Evolutionary conservation across 2,329 filamentous ascomycete genomes (phyloP).

Genomic region (Claviceps paspali): DNA sequence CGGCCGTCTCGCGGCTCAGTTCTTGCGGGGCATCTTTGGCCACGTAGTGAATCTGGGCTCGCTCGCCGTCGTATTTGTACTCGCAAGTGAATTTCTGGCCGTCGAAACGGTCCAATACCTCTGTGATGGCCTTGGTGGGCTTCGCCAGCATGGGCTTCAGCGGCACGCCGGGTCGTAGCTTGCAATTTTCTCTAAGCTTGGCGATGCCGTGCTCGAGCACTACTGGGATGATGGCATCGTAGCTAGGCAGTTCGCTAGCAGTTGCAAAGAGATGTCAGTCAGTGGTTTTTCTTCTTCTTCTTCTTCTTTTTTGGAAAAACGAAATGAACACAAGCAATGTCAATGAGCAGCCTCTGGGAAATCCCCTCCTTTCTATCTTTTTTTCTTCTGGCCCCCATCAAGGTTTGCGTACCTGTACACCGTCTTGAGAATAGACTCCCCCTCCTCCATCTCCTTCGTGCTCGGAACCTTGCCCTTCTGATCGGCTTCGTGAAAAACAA

Average conservation of each 20-base stretch:
- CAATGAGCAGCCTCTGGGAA: too few relatives aligned
- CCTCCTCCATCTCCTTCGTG: conserved; percentile 63
- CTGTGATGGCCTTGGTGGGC: conserved; percentile 93
- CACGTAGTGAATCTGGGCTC: conserved; percentile 97
- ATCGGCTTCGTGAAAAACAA: conserved; percentile 71
- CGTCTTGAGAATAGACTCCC: conserved; percentile 72
- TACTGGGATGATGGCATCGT: conserved; percentile 84
- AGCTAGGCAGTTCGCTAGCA: conserved; percentile 78
- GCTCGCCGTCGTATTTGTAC: conserved; percentile 96
- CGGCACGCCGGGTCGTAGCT: conserved; percentile 82
- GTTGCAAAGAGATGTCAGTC: background rate
- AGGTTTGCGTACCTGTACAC: conserved; percentile 93
- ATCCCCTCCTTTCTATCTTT: background rate
- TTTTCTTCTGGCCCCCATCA: background rate
- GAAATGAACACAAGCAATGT: too few relatives aligned
- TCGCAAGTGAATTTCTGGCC: conserved; percentile 93
- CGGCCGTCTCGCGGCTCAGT: conserved; percentile 44
- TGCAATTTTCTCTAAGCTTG: conserved; percentile 70
- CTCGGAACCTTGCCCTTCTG: conserved; percentile 54
- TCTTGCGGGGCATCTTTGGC: conserved; percentile 61
- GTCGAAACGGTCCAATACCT: conserved; percentile 93
- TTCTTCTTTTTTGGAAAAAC: background rate
- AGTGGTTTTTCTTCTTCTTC: background rate
- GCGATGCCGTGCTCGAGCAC: conserved; percentile 78
- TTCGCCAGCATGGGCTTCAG: conserved; percentile 98